Conservation (phyloP, 2,329 filamentous ascomycete species). For the Ustulina deusta region DNA sequence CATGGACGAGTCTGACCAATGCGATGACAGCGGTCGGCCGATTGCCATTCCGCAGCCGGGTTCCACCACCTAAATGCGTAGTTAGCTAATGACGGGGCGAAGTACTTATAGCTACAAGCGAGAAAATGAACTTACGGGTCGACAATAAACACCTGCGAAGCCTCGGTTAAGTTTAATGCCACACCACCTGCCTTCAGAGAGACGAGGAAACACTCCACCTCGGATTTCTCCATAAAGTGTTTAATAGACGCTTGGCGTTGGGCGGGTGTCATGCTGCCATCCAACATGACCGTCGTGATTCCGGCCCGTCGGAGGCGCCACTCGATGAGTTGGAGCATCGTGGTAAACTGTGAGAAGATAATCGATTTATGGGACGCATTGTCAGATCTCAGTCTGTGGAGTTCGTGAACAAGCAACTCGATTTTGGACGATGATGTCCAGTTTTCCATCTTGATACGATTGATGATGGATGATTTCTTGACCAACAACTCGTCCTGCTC, state of each 20-base stretch:
- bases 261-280: conserved; percentile 95
- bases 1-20: conserved; percentile 96
- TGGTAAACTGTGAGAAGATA: conserved; percentile 97
- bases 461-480: conserved; percentile 98
- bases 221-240: conserved; percentile 94
- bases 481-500: conserved; percentile 88
- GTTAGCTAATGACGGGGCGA: conserved; percentile 44
- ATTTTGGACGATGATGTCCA: conserved; percentile 99
- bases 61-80: conserved; percentile 86
- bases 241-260: conserved; percentile 95
- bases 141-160: conserved; percentile 93
- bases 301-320: conserved; percentile 97
- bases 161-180: conserved; percentile 93
- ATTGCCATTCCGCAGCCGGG: conserved; percentile 99
- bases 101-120: not conserved
- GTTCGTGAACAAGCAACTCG: conserved; percentile 92
- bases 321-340: conserved; percentile 96
- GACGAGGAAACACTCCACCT: conserved; percentile 96
- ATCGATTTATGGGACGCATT: conserved; percentile 96
- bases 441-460: conserved; percentile 98
- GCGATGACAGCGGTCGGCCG: conserved; percentile 91
- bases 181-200: conserved; percentile 97
- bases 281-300: conserved; percentile 97
- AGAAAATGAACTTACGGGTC: conserved; percentile 77
- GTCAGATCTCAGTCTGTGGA: conserved; percentile 91